Conservation (phyloP, 306 rosid genomes). For the Alnus rubra region DNA sequence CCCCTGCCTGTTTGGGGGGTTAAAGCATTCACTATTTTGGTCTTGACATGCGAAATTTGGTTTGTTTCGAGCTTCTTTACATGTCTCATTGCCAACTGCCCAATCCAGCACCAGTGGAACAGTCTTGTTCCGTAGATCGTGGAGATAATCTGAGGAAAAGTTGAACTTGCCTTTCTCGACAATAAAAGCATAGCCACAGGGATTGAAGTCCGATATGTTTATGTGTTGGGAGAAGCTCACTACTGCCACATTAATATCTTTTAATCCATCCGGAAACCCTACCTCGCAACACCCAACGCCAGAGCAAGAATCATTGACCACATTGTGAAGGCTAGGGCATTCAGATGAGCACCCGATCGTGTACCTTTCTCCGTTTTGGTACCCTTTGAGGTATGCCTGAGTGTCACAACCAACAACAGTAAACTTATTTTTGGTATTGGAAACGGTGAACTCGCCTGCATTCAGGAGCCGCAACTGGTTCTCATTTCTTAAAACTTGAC, state of each 20-base stretch:
- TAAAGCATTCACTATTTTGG: background rate
- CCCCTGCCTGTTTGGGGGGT: background rate
- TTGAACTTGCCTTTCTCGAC: constrained; percentile 21
- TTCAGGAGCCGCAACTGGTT: too few species aligned
- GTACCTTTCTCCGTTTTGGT: rapidly evolving
- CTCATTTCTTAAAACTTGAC: too few species aligned
- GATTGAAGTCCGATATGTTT: background rate
- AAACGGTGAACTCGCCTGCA: background rate
- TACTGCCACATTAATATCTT: background rate
- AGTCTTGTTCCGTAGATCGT: background rate
- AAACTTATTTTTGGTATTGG: constrained; percentile 27
- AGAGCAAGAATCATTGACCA: constrained; percentile 2
- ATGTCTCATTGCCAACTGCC: constrained; percentile 27
- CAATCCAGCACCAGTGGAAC: constrained; percentile 36
- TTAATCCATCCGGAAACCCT: background rate
- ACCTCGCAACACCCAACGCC: constrained; percentile 33
- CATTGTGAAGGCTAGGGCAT: background rate
- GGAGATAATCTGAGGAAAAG: constrained; percentile 12
- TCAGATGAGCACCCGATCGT: background rate
- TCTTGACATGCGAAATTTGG: constrained; percentile 9
- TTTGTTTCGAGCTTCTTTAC: background rate
- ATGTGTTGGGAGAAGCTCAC: rapidly evolving
- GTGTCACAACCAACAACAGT: constrained; percentile 33
- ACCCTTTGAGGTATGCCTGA: rapidly evolving
- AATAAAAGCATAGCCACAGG: constrained; percentile 41